Evolutionary conservation across 2,329 filamentous ascomycete species (phyloP).

Genomic region (Waltergamsia citrina): DNA sequence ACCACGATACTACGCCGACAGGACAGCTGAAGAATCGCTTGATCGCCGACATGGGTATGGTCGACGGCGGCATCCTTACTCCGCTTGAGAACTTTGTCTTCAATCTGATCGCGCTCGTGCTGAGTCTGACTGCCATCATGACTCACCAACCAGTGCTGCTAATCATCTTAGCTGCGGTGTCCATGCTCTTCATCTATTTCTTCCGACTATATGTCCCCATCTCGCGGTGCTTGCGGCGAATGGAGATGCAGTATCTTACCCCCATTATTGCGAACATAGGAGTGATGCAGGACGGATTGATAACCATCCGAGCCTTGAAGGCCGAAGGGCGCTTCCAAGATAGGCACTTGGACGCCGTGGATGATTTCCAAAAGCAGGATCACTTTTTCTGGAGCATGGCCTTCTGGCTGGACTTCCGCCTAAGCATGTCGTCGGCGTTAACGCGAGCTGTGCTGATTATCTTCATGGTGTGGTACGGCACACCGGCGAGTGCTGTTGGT

Average conservation of each 20-base stretch:
- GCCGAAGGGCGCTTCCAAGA: constrained; percentile 73
- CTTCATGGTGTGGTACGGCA: constrained; percentile 64
- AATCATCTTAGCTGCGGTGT: constrained; percentile 59
- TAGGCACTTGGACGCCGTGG: constrained; percentile 70
- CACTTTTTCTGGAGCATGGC: constrained; percentile 93
- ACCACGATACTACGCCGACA: constrained; percentile 83
- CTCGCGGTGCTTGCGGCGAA: constrained; percentile 70
- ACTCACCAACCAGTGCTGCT: constrained; percentile 72
- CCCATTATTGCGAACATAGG: constrained; percentile 91
- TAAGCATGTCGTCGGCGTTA: constrained; percentile 48
- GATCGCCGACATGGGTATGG: constrained; percentile 80
- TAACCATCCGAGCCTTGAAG: constrained; percentile 76
- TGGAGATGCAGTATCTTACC: constrained; percentile 84
- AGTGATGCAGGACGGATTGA: constrained; percentile 74
- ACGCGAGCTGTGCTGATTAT: constrained; percentile 67
- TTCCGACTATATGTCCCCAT: constrained; percentile 73
- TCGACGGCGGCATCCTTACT: constrained; percentile 75
- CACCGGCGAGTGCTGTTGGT: constrained; percentile 70
- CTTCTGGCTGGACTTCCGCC: constrained; percentile 75
- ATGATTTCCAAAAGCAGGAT: constrained; percentile 88
- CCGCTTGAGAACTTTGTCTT: constrained; percentile 66
- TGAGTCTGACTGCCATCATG: constrained; percentile 69
- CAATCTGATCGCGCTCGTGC: constrained; percentile 59
- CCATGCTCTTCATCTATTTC: constrained; percentile 58
- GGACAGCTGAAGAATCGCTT: constrained; percentile 87